These are phyloP conservation scores for Vitis hybrid DNA, from an alignment of 177 flowering plant genomes.

Conservation along the genomic window DNA sequence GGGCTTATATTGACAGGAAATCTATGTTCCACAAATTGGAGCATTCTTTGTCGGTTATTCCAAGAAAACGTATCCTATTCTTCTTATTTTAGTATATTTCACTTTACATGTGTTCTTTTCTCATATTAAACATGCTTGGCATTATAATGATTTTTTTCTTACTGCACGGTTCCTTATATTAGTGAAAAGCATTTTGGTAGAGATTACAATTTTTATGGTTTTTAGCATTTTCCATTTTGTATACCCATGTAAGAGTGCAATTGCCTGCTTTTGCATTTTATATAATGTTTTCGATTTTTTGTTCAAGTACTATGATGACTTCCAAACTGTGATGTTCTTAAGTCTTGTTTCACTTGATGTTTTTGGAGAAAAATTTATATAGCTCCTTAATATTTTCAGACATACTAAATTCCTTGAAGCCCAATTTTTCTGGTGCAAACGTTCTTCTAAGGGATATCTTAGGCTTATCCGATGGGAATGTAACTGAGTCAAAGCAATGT, in stretches of 20 bases:
- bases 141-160: not conserved
- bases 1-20: conserved; percentile 36
- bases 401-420: conserved; percentile 43
- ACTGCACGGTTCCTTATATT: not conserved
- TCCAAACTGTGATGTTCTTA: not conserved
- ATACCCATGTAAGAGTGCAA: too few relatives aligned
- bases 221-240: not conserved
- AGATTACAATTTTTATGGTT: not conserved
- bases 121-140: not conserved
- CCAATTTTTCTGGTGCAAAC: conserved; percentile 44
- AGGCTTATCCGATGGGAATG: conserved; percentile 34
- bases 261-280: not conserved
- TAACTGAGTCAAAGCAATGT: conserved; percentile 21
- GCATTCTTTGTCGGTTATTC: conserved; percentile 37
- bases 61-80: conserved; percentile 69
- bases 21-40: conserved; percentile 44
- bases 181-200: not conserved
- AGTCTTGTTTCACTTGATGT: not conserved
- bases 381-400: conserved; percentile 53
- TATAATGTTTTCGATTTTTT: not conserved
- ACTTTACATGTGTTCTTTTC: not conserved
- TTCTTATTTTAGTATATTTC: not conserved
- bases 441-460: conserved; percentile 48
- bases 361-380: not conserved
- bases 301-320: not conserved